A percentile compares a stretch with the other conserved stretches of the same genome.
Conservation (phyloP, 78 protist genomes). For the Isochrysis galbana region DNA sequence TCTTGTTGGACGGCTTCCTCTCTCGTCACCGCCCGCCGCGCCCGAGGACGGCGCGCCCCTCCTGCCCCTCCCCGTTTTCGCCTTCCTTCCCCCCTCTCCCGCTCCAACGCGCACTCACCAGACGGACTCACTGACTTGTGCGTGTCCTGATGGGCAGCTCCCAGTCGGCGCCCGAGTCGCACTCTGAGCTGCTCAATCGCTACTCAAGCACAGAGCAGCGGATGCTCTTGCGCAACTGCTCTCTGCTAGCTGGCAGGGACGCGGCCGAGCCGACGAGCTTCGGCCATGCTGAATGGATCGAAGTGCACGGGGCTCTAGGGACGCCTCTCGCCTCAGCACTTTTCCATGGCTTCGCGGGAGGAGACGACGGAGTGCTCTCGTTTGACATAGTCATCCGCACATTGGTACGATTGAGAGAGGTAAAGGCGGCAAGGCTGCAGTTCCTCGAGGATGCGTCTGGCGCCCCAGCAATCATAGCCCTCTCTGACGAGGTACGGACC, state of each 20-base stretch:
- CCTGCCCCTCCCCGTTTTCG: too few species aligned
- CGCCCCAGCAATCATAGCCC: too few species aligned
- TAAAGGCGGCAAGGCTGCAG: background rate
- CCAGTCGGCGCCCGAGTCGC: too few species aligned
- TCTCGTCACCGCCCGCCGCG: too few species aligned
- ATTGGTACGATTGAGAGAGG: background rate
- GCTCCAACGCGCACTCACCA: too few species aligned
- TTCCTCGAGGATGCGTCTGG: too few species aligned
- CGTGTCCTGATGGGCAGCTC: too few species aligned
- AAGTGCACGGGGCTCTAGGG: background rate
- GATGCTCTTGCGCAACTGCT: background rate
- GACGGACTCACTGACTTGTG: too few species aligned
- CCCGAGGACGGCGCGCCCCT: too few species aligned
- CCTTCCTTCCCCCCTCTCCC: too few species aligned
- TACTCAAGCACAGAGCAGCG: background rate
- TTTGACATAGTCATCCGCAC: background rate
- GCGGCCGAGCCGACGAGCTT: background rate
- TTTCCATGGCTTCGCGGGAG: background rate
- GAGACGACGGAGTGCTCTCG: background rate
- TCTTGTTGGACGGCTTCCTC: too few species aligned
- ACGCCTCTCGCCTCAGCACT: background rate
- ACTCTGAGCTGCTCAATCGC: background rate
- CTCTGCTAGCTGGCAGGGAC: background rate
- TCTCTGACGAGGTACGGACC: background rate
- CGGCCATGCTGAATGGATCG: background rate